Evolutionary conservation across 1,139 yeast genomes (phyloP).

Genomic region (Blastobotrys elegans): DNA sequence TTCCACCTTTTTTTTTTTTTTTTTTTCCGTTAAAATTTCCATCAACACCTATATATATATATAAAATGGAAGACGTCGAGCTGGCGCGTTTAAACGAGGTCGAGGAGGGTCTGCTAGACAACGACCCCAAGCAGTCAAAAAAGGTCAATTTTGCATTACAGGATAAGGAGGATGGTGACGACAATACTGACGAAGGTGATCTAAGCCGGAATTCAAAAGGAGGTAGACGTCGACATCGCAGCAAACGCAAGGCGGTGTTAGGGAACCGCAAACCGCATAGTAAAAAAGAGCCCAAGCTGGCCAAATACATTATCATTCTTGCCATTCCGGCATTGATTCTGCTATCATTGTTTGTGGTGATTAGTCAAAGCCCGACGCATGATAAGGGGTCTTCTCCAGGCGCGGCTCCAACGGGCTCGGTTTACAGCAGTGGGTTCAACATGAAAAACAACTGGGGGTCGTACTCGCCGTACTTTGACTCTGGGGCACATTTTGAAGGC

Average conservation of each 20-base stretch:
- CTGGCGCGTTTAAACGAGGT: background rate
- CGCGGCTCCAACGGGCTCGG: slow-evolving; percentile 39
- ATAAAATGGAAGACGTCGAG: background rate
- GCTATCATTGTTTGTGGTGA: slow-evolving; percentile 24
- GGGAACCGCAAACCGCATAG: background rate
- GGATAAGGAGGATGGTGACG: background rate
- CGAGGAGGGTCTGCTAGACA: slow-evolving; percentile 1
- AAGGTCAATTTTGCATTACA: slow-evolving; percentile 5
- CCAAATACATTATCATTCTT: slow-evolving; percentile 20
- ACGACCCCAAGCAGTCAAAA: background rate
- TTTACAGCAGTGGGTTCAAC: slow-evolving; percentile 36
- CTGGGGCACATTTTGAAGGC: slow-evolving; percentile 35
- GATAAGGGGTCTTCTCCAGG: slow-evolving; percentile 31
- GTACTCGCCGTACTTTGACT: slow-evolving; percentile 38
- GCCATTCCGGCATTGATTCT: slow-evolving; percentile 28
- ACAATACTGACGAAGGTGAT: background rate
- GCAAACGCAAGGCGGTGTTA: slow-evolving; percentile 1
- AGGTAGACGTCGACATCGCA: no score
- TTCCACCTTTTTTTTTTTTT: background rate
- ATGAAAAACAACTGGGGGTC: slow-evolving; percentile 42
- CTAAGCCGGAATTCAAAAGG: background rate
- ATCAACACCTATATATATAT: background rate
- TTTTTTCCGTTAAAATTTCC: background rate
- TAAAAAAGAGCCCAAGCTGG: slow-evolving; percentile 4
- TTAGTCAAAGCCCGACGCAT: slow-evolving; percentile 22